Evolutionary conservation across 129 eudicot species (phyloP).

Genomic region (Flaveria linearis): DNA sequence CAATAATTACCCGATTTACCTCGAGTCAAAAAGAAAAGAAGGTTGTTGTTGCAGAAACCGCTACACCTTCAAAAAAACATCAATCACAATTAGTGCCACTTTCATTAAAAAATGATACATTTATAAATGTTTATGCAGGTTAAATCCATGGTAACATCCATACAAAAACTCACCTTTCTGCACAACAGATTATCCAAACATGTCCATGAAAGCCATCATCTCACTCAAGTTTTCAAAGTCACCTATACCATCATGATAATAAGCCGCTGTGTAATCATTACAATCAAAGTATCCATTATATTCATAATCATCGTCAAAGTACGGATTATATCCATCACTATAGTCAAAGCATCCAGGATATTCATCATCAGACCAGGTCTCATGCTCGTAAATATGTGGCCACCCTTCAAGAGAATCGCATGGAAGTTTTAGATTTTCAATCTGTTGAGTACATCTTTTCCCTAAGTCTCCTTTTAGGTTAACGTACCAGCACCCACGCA

Average conservation of each 20-base stretch:
- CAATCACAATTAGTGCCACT: neutral
- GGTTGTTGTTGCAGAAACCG: neutral
- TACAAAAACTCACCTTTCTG: neutral
- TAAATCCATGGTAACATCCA: neutral
- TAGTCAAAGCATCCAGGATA: too few relatives aligned
- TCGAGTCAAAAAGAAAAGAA: neutral
- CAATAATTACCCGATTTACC: neutral
- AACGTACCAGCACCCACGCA: neutral
- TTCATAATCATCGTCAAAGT: neutral
- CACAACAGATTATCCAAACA: neutral
- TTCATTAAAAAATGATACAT: neutral
- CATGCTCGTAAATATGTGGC: neutral
- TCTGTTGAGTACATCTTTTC: neutral
- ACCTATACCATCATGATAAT: neutral
- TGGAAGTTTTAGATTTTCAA: neutral
- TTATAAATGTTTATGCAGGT: neutral
- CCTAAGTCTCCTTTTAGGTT: neutral
- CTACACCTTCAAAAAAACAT: slow-evolving; percentile 3
- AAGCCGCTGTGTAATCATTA: neutral
- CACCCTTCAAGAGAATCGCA: neutral
- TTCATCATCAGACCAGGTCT: neutral
- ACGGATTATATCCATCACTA: neutral
- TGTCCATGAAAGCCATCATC: slow-evolving; percentile 4
- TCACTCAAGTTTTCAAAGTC: neutral
- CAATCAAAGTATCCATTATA: neutral